Evolutionary conservation across 2,329 filamentous ascomycete species (phyloP).

Genomic region (Aspergillus fumigatus): DNA sequence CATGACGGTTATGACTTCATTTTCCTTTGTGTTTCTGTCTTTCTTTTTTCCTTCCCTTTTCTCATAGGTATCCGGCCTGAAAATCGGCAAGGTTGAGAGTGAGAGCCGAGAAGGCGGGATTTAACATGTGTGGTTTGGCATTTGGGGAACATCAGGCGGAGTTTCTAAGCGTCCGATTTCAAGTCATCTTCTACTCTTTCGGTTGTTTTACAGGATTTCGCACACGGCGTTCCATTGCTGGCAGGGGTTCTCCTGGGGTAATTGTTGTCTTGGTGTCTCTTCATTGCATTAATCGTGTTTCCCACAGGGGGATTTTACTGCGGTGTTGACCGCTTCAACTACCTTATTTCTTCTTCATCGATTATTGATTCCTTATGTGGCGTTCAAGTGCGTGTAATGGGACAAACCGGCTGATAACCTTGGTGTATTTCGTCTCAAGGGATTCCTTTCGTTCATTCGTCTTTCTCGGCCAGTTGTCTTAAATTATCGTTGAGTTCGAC

Average conservation of each 20-base stretch:
- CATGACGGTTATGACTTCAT: constrained; percentile 1
- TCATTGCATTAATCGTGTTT: neutral
- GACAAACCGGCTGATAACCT: neutral
- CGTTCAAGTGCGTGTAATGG: neutral
- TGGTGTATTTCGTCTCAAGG: neutral
- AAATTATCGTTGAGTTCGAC: neutral
- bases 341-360: neutral
- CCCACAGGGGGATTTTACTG: neutral
- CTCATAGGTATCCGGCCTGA: constrained; percentile 13
- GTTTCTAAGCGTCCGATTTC: constrained; percentile 7
- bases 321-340: neutral
- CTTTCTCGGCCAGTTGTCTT: neutral
- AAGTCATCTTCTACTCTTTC: neutral
- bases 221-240: neutral
- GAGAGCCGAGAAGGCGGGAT: constrained; percentile 1
- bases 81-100: constrained; percentile 5
- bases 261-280: neutral
- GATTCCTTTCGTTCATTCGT: neutral
- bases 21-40: constrained; percentile 6
- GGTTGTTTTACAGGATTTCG: neutral
- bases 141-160: constrained; percentile 11
- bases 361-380: neutral
- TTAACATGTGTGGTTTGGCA: constrained; percentile 5
- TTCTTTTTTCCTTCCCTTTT: constrained; percentile 10
- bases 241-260: neutral